phyloP scores from a whole-genome alignment of 495 filamentous ascomycete genomes.

The Pyronema omphalodes region DNA sequence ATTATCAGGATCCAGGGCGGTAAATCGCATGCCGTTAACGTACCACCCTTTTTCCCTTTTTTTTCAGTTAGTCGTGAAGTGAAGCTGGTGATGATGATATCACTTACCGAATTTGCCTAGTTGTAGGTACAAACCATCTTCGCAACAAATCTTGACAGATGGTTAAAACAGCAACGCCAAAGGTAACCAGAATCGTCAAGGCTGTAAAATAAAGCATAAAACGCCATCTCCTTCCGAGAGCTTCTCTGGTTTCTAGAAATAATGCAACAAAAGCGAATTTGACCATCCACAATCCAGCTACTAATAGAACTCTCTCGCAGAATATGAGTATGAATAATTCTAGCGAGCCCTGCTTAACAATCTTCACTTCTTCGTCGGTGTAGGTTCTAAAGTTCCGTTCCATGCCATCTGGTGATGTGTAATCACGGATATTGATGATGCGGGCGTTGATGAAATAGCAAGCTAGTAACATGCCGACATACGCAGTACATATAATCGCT shows the following conservation, averaged over 20 bases:
- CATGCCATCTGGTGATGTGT: neutral
- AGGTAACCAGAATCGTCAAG: neutral
- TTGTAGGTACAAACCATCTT: neutral
- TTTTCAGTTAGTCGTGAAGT: neutral
- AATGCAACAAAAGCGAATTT: conserved; percentile 1
- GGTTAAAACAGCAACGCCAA: neutral
- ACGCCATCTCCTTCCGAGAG: neutral
- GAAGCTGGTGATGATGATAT: neutral
- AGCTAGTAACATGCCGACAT: neutral
- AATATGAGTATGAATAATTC: neutral
- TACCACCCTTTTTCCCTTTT: neutral
- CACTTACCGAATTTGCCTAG: neutral
- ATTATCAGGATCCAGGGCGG: neutral
- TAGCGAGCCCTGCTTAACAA: neutral
- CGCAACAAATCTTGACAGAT: neutral
- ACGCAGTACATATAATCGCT: neutral
- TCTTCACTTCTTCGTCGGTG: neutral
- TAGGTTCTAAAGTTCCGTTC: neutral
- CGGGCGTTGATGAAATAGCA: neutral
- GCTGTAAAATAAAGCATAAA: neutral
- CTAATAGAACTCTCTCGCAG: neutral
- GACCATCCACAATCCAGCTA: neutral
- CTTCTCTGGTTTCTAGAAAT: neutral
- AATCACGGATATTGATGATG: neutral
- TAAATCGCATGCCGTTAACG: conserved; percentile 2